Evolutionary conservation across 306 rosid species (phyloP), one percentile per base, ranked within the genome.

Genomic region (Macrotyloma uniflorum): DNA sequence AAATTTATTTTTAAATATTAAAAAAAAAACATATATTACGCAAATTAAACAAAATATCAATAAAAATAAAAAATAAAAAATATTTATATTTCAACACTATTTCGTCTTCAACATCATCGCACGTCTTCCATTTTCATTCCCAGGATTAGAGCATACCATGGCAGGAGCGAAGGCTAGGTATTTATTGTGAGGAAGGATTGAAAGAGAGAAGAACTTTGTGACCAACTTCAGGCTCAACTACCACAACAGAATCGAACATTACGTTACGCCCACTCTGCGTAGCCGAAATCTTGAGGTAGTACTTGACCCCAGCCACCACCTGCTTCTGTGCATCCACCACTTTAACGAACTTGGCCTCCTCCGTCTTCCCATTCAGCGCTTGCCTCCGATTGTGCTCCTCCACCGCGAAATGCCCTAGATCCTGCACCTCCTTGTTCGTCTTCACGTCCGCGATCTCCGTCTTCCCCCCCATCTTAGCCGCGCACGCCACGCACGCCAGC

Each of bases 251-350:
- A 2, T 89, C 91, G 28, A 86, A 90, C 74, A 57, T 4, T 85
- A 6, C 64, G 13, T 12, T 2, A 38, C 43, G 43, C 13, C 43
- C 69, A 2, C 14, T 77, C 76, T 70, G 32, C 1, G 13, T 43
- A 0, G 89, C 83, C 32, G 73, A 35, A 15, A 94, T 81, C 78
- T 75, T 89, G 13, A 94, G 46, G 40, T 86, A 87, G 78, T 89
- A 91, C 83, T 91, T 91, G 16, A 84, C 81, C 22, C 96, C 97
- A 0, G 94, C 54, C 30, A 90, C 97, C 55, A 94, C 91, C 68
- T 94, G 98, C 73, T 38, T 61, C 84, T 90, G 58, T 59, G 97
- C 98, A 83, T 77, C 86, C 75, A 94, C 88, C 50, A 94, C 98
- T 76, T 87, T 90, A 74, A 46, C 20, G 51, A 94, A 94, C 73